These are phyloP conservation scores for Morella rubra DNA, from an alignment of 306 rosid genomes.

Conservation along the genomic window DNA sequence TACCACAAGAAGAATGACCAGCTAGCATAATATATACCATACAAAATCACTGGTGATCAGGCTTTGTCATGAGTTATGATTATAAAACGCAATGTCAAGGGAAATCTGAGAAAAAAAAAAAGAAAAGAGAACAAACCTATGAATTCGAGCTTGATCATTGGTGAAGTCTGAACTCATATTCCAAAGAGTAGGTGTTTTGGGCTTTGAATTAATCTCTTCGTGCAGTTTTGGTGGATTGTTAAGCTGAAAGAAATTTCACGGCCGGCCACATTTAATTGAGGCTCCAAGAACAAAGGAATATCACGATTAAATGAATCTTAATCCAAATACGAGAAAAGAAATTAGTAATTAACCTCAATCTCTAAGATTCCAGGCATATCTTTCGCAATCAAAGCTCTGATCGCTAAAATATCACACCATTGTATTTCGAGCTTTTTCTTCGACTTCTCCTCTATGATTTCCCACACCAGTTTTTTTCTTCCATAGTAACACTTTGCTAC, in stretches of 20 bases:
- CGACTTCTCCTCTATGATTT: conserved; percentile 39
- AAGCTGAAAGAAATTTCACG: conserved; percentile 17
- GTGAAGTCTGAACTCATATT: conserved; percentile 30
- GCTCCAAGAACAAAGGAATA: background rate
- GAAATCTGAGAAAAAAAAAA: background rate
- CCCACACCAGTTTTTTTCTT: conserved; percentile 61
- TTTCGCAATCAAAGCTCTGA: conserved; percentile 37
- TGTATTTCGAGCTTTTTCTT: conserved; percentile 57
- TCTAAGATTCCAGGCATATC: conserved; percentile 42
- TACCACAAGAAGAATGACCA: too few relatives aligned
- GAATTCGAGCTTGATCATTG: conserved; percentile 26
- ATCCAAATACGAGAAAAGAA: background rate
- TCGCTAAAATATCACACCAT: conserved; percentile 39
- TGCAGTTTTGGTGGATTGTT: conserved; percentile 27
- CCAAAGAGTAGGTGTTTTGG: conserved; percentile 38
- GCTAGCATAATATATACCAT: background rate
- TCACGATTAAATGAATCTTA: background rate
- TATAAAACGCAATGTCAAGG: background rate
- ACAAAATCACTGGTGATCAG: too few relatives aligned
- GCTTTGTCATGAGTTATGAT: background rate
- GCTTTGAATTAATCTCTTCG: conserved; percentile 27
- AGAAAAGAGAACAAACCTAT: conserved; percentile 4
- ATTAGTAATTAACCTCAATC: conserved; percentile 28
- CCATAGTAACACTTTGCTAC: conserved; percentile 57
- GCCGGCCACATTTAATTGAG: background rate